A percentile compares a stretch with the other conserved stretches of the same genome.
These are phyloP conservation scores for Wallemia ichthyophaga DNA, from an alignment of 1,284 basidiomycete genomes.

Conservation along the genomic window DNA sequence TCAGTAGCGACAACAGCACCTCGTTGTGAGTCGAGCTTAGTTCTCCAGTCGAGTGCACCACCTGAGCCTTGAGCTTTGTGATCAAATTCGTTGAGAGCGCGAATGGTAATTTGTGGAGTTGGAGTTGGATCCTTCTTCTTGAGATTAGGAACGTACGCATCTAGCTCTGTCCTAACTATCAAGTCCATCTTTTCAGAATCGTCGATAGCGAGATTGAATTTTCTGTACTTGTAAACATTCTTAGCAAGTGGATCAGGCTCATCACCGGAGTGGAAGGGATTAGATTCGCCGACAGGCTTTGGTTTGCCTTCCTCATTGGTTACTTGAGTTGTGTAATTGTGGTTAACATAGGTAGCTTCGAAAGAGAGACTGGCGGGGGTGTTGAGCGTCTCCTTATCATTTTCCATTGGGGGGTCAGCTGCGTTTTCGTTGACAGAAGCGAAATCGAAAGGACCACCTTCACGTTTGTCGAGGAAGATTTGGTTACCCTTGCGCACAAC, in stretches of 20 bases:
- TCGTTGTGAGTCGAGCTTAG: conserved; percentile 79
- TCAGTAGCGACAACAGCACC: conserved; percentile 96
- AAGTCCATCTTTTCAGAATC: conserved; percentile 51
- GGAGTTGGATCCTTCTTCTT: conserved; percentile 18
- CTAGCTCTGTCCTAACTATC: conserved; percentile 84
- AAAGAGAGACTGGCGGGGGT: conserved; percentile 74
- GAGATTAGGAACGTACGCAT: conserved; percentile 45
- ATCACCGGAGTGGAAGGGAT: conserved; percentile 81
- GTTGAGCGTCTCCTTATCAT: conserved; percentile 53
- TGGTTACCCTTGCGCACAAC: conserved; percentile 75
- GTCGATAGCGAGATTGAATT: conserved; percentile 76
- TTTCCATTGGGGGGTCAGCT: conserved; percentile 53
- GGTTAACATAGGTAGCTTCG: conserved; percentile 96
- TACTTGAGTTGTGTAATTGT: conserved; percentile 92
- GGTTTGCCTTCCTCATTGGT: conserved; percentile 51
- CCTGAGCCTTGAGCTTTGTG: conserved; percentile 65
- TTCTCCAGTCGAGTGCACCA: conserved; percentile 85
- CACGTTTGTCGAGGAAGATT: conserved; percentile 91
- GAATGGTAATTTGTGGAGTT: conserved; percentile 42
- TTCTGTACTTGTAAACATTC: conserved; percentile 82
- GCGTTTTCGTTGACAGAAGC: conserved; percentile 98
- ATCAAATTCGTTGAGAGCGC: conserved; percentile 92
- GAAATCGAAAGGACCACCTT: conserved; percentile 84
- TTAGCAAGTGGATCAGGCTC: conserved; percentile 84
- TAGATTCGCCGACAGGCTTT: conserved; percentile 13